Evolutionary conservation across 768 basidiomycete genomes (phyloP).

Genomic region (Pisolithus microcarpus): DNA sequence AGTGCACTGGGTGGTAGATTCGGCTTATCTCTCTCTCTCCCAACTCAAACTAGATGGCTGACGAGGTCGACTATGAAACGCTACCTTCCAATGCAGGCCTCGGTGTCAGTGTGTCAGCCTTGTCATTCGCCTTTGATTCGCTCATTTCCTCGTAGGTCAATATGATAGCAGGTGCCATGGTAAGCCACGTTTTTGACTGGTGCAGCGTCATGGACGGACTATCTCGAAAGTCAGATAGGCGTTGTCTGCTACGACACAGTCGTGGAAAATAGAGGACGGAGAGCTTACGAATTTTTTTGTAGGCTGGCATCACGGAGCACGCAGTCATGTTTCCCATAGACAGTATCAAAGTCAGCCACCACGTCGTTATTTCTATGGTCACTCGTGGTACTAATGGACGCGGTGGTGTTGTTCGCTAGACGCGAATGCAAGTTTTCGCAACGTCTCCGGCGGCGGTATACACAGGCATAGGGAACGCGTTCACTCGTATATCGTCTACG

Average conservation of each 20-base stretch:
- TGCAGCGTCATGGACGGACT: not conserved
- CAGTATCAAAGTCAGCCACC: slow-evolving; percentile 82
- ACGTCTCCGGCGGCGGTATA: slow-evolving; percentile 81
- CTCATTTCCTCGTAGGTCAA: slow-evolving; percentile 55
- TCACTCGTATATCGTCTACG: slow-evolving; percentile 86
- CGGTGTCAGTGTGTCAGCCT: slow-evolving; percentile 36
- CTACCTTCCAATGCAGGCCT: slow-evolving; percentile 74
- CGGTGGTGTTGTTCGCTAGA: slow-evolving; percentile 41
- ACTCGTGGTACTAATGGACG: not conserved
- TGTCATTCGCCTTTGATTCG: slow-evolving; percentile 9
- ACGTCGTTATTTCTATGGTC: not conserved
- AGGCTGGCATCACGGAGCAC: slow-evolving; percentile 99
- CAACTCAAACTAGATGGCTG: slow-evolving; percentile 27
- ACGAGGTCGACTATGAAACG: slow-evolving; percentile 56
- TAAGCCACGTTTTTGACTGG: slow-evolving; percentile 38
- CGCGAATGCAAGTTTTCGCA: slow-evolving; percentile 97
- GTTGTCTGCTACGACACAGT: not conserved
- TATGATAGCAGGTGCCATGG: slow-evolving; percentile 95
- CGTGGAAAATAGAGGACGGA: not conserved
- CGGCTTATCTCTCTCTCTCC: slow-evolving; percentile 1
- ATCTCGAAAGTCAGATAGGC: not conserved
- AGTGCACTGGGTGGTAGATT: slow-evolving; percentile 5
- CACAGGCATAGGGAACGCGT: slow-evolving; percentile 84
- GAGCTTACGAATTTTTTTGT: slow-evolving; percentile 15
- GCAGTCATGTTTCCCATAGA: slow-evolving; percentile 98